Percentiles rank a stretch among this genome's conserved stretches.
These are phyloP conservation scores for Erucastrum elatum DNA, from an alignment of 345 rosid genomes.

Conservation along the genomic window DNA sequence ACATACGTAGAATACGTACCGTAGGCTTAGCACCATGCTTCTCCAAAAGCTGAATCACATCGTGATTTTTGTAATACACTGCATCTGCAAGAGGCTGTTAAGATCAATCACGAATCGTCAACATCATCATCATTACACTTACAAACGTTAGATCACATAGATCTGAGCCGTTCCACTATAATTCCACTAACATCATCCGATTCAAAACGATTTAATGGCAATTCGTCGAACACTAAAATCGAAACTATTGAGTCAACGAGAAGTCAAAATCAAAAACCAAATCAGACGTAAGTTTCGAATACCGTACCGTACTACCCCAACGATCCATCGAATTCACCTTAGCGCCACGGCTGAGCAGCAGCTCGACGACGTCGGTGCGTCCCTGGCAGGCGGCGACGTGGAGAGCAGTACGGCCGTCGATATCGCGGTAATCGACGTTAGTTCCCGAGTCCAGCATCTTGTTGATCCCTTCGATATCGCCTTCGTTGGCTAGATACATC, in stretches of 20 bases:
- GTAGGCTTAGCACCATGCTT: slow-evolving; percentile 69
- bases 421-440: slow-evolving; percentile 63
- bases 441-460: slow-evolving; percentile 64
- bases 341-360: slow-evolving; percentile 55
- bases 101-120: slow-evolving; percentile 34
- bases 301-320: slow-evolving; percentile 67
- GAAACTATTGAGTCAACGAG: slow-evolving; percentile 2
- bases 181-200: background rate
- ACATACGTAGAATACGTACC: slow-evolving; percentile 40
- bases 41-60: slow-evolving; percentile 75
- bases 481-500: slow-evolving; percentile 77
- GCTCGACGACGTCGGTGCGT: slow-evolving; percentile 49
- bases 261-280: slow-evolving; percentile 11
- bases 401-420: slow-evolving; percentile 74
- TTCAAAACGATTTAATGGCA: background rate
- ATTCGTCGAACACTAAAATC: slow-evolving; percentile 28
- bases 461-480: slow-evolving; percentile 65
- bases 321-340: slow-evolving; percentile 49
- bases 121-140: slow-evolving; percentile 2
- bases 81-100: slow-evolving; percentile 90
- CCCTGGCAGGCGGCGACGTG: slow-evolving; percentile 85
- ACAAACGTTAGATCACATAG: background rate
- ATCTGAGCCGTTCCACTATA: slow-evolving; percentile 14
- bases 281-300: background rate
- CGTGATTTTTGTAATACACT: slow-evolving; percentile 64